Percentiles rank a stretch among this genome's conserved stretches.
These are phyloP conservation scores for Hymenoscyphus fraxineus DNA, from an alignment of 2,329 filamentous ascomycete genomes.

Conservation along the genomic window DNA sequence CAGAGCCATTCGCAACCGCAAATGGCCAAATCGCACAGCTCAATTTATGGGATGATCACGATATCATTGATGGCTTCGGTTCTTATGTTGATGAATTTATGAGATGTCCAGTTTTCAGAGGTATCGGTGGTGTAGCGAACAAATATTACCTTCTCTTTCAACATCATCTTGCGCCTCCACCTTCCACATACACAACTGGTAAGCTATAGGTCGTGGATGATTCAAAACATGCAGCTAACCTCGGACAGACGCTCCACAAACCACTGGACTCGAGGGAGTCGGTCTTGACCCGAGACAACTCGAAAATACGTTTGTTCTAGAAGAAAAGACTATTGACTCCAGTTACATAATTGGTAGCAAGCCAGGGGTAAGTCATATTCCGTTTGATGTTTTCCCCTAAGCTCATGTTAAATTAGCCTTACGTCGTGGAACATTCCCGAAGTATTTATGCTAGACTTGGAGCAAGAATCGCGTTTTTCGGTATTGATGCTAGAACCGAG, in stretches of 20 bases:
- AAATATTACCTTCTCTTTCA: conserved; percentile 99
- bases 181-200: conserved; percentile 81
- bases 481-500: conserved; percentile 89
- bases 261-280: conserved; percentile 54
- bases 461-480: conserved; percentile 77
- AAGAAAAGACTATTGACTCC: conserved; percentile 56
- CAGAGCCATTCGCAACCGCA: conserved; percentile 77
- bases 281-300: conserved; percentile 66
- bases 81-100: conserved; percentile 94
- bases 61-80: conserved; percentile 88
- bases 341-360: conserved; percentile 62
- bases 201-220: conserved; percentile 35
- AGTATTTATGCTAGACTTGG: conserved; percentile 85
- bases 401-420: conserved; percentile 51
- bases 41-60: conserved; percentile 98
- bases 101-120: conserved; percentile 85
- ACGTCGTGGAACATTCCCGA: conserved; percentile 82
- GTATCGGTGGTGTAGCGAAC: conserved; percentile 86
- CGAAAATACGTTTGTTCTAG: conserved; percentile 68
- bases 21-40: conserved; percentile 92
- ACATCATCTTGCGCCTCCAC: conserved; percentile 82
- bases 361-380: conserved; percentile 44
- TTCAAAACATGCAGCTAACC: conserved; percentile 15
- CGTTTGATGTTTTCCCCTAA: neutral
- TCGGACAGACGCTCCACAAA: conserved; percentile 48